phyloP scores from a whole-genome alignment of 768 basidiomycete genomes.

The Russula lepida region DNA sequence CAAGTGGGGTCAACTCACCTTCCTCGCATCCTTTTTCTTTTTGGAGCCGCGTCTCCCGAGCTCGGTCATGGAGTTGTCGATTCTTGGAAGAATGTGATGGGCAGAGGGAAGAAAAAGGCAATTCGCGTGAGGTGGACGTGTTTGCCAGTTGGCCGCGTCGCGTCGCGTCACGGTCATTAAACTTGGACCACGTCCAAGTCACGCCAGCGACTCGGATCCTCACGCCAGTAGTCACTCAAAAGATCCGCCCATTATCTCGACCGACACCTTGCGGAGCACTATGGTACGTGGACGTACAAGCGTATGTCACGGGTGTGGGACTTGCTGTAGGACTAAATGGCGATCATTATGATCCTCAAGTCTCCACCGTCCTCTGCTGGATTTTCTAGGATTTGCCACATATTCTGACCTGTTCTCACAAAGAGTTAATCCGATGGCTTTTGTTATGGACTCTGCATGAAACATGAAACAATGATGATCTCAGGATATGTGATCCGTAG shows the following conservation, averaged over 20 bases:
- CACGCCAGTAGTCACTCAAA: background rate
- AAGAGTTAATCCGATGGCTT: conserved; percentile 37
- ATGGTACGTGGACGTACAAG: conserved; percentile 22
- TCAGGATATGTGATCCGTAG: conserved; percentile 45
- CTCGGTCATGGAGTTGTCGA: background rate
- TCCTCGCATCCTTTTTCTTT: background rate
- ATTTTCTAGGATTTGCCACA: conserved; percentile 57
- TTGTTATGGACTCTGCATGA: background rate
- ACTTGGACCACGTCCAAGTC: background rate
- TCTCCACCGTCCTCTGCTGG: conserved; percentile 56
- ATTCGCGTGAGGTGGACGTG: background rate
- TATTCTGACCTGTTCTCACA: conserved; percentile 68
- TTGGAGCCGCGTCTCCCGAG: background rate
- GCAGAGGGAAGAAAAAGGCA: background rate
- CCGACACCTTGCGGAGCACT: conserved; percentile 29
- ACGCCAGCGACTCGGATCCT: background rate
- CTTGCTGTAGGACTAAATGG: conserved; percentile 51
- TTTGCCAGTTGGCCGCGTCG: background rate
- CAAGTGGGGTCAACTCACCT: background rate
- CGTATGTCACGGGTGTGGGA: background rate
- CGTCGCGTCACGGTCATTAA: conserved; percentile 1
- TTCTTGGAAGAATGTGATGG: background rate
- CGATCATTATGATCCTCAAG: conserved; percentile 40
- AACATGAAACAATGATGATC: conserved; percentile 2
- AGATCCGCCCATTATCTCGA: conserved; percentile 2